These are phyloP conservation scores for Trifolium repens DNA, from an alignment of 306 rosid genomes.

Conservation along the genomic window DNA sequence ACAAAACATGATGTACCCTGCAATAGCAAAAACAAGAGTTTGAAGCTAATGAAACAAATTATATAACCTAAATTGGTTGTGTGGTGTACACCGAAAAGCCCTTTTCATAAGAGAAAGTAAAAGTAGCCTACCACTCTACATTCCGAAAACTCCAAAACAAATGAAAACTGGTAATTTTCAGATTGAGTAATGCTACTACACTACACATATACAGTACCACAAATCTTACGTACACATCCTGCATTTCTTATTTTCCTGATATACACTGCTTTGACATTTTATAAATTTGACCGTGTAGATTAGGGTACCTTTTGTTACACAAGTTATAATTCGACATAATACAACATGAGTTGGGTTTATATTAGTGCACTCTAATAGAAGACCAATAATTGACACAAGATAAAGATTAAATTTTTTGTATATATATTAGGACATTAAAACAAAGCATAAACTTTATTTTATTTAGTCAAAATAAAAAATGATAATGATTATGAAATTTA, in stretches of 20 bases:
- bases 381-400: background rate
- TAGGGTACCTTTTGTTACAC: too few relatives aligned
- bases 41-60: slow-evolving; percentile 18
- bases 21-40: slow-evolving; percentile 22
- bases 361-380: too few relatives aligned
- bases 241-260: background rate
- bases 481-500: too few relatives aligned
- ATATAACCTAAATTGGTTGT: background rate
- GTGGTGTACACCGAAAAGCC: background rate
- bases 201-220: background rate
- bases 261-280: background rate
- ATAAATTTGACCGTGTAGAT: too few relatives aligned
- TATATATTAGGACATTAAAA: background rate
- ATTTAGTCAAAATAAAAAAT: too few relatives aligned
- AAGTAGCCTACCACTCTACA: slow-evolving; percentile 2
- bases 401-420: too few relatives aligned
- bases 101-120: background rate
- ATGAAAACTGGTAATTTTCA: slow-evolving; percentile 29
- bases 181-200: slow-evolving; percentile 7
- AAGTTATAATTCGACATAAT: too few relatives aligned
- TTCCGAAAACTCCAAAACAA: slow-evolving; percentile 16
- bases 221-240: background rate
- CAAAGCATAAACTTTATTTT: too few relatives aligned
- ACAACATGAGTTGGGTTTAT: too few relatives aligned
- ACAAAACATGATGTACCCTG: slow-evolving; percentile 39